Percentiles rank a stretch among this genome's conserved stretches.
These are phyloP conservation scores for Curvularia hawaiiensis DNA, from an alignment of 2,329 filamentous ascomycete genomes.

Conservation along the genomic window DNA sequence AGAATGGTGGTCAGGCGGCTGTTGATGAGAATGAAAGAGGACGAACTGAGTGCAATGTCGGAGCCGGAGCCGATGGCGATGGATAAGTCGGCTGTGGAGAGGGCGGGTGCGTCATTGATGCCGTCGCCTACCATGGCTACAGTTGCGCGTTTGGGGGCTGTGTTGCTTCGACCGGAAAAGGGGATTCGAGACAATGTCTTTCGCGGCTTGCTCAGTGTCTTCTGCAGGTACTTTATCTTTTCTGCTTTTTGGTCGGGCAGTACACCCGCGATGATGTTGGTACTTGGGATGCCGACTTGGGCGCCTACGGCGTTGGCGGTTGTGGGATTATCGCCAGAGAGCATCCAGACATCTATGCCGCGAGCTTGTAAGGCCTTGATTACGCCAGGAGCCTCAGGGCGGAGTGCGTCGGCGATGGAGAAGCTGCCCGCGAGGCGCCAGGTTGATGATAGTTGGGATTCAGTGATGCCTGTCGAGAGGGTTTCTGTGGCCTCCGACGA, in stretches of 20 bases:
- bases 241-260: conserved; percentile 82
- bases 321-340: conserved; percentile 87
- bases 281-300: conserved; percentile 72
- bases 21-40: conserved; percentile 79
- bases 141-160: conserved; percentile 52
- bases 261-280: conserved; percentile 84
- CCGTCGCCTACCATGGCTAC: conserved; percentile 88
- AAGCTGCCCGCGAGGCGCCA: conserved; percentile 66
- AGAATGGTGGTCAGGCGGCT: conserved; percentile 72
- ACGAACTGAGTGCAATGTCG: conserved; percentile 81
- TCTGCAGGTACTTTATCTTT: conserved; percentile 62
- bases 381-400: conserved; percentile 70
- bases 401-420: conserved; percentile 80
- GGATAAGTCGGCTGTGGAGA: conserved; percentile 79
- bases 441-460: conserved; percentile 11
- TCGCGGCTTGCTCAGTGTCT: conserved; percentile 33
- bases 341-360: conserved; percentile 83
- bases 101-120: conserved; percentile 83
- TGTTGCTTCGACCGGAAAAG: conserved; percentile 8
- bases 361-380: conserved; percentile 67
- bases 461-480: background rate
- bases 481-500: conserved; percentile 1
- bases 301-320: conserved; percentile 81
- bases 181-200: conserved; percentile 26
- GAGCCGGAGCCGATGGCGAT: conserved; percentile 82